A percentile compares a stretch with the other conserved stretches of the same genome.
Conservation (phyloP, 1,139 yeast species). For the Yamadazyma atlantica region DNA sequence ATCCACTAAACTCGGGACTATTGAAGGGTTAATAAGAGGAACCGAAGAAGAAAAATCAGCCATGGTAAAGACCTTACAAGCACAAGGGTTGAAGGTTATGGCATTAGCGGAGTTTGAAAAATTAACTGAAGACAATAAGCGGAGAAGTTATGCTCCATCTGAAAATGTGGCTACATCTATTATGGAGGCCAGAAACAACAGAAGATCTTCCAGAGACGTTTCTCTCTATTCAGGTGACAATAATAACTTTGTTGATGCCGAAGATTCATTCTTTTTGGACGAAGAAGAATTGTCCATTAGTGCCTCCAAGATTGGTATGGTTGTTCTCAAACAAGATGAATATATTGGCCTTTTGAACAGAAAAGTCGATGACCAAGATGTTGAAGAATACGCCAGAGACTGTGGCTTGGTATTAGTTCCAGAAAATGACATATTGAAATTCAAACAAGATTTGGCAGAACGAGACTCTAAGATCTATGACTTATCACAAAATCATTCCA, state of each 20-base stretch:
- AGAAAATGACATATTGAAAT: slow-evolving; percentile 24
- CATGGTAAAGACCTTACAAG: not conserved
- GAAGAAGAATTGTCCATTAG: slow-evolving; percentile 27
- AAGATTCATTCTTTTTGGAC: slow-evolving; percentile 31
- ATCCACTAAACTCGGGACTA: slow-evolving; percentile 4
- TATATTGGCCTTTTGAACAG: slow-evolving; percentile 16
- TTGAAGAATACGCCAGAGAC: slow-evolving; percentile 17
- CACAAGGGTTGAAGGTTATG: slow-evolving; percentile 8
- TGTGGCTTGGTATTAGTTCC: slow-evolving; percentile 20
- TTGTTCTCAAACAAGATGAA: slow-evolving; percentile 27
- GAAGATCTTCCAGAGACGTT: slow-evolving; percentile 16
- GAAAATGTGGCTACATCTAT: slow-evolving; percentile 13
- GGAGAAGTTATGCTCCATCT: slow-evolving; percentile 7
- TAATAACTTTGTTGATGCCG: slow-evolving; percentile 32
- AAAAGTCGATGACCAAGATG: slow-evolving; percentile 15
- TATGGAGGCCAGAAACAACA: slow-evolving; percentile 13
- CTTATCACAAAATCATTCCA: slow-evolving; percentile 18
- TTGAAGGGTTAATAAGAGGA: slow-evolving; percentile 9
- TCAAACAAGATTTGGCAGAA: slow-evolving; percentile 34
- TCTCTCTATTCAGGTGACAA: slow-evolving; percentile 16
- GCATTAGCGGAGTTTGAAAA: slow-evolving; percentile 7
- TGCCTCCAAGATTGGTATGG: slow-evolving; percentile 39
- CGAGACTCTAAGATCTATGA: slow-evolving; percentile 31
- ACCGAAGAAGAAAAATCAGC: slow-evolving; percentile 4
- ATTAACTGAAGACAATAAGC: slow-evolving; percentile 8